phyloP scores from a whole-genome alignment of 2,329 filamentous ascomycete genomes.

The Dothideomycetidae sp. region DNA sequence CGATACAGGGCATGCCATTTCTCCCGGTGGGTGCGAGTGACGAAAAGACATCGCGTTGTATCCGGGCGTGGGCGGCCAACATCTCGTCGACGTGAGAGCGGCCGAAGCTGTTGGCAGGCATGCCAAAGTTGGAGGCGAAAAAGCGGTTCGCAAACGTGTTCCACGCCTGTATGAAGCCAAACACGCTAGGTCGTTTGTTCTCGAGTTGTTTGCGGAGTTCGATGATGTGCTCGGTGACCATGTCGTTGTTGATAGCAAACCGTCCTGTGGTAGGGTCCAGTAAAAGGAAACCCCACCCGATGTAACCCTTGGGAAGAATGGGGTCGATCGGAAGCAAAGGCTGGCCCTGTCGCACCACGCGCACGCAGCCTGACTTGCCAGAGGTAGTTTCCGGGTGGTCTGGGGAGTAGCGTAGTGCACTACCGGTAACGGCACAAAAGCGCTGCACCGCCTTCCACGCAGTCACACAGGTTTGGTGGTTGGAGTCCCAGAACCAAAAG shows the following conservation, averaged over 20 bases:
- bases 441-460: constrained; percentile 45
- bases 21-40: no score
- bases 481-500: constrained; percentile 52
- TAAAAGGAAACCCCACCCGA: constrained; percentile 46
- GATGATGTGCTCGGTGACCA: constrained; percentile 45
- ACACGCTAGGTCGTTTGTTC: constrained; percentile 40
- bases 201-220: constrained; percentile 46
- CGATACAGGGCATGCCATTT: no score
- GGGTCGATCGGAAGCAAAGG: no score
- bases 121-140: constrained; percentile 40
- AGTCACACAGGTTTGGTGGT: constrained; percentile 36
- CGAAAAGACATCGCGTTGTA: constrained; percentile 35
- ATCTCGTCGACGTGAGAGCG: constrained; percentile 39
- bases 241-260: constrained; percentile 45
- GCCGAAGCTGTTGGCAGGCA: constrained; percentile 39
- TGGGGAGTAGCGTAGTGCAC: constrained; percentile 39
- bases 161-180: constrained; percentile 44
- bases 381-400: constrained; percentile 2
- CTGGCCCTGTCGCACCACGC: no score
- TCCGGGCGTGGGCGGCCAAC: constrained; percentile 36
- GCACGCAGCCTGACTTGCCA: no score
- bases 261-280: constrained; percentile 39
- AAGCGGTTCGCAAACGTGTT: constrained; percentile 40
- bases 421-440: constrained; percentile 42
- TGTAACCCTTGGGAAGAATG: constrained; percentile 38